phyloP scores from a whole-genome alignment of 257 asterid genomes.

The Salvia splendens region DNA sequence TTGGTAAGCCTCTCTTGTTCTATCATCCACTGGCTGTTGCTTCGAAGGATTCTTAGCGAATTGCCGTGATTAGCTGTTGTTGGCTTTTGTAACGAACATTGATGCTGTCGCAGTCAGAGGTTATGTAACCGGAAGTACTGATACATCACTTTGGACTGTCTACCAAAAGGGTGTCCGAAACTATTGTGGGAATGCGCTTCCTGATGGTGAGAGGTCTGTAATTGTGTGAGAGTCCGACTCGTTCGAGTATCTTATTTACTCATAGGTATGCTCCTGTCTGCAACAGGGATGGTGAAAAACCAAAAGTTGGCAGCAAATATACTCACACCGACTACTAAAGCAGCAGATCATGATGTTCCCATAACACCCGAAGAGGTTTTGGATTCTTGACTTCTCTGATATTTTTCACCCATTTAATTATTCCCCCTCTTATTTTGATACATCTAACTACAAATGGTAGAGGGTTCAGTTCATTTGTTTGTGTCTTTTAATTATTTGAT shows the following conservation, averaged over 20 bases:
- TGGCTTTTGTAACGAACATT: constrained; percentile 15
- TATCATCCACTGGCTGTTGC: too few species aligned
- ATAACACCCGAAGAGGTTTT: constrained; percentile 84
- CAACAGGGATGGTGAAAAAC: constrained; percentile 78
- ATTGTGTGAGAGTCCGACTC: constrained; percentile 22
- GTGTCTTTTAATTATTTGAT: too few species aligned
- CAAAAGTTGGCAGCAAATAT: constrained; percentile 70
- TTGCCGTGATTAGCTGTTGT: background rate
- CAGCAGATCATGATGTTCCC: constrained; percentile 94
- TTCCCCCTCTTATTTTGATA: background rate
- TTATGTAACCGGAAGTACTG: constrained; percentile 94
- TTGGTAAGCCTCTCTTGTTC: constrained; percentile 57
- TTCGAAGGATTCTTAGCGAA: background rate
- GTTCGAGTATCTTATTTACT: constrained; percentile 8
- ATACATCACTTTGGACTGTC: constrained; percentile 95
- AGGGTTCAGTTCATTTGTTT: background rate
- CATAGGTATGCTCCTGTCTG: constrained; percentile 17
- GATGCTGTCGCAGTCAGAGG: constrained; percentile 67
- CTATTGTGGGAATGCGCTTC: constrained; percentile 90
- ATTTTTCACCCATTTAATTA: constrained; percentile 9
- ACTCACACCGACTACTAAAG: constrained; percentile 94
- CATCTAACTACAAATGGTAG: background rate
- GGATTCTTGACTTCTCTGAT: constrained; percentile 2
- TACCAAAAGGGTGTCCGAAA: constrained; percentile 75
- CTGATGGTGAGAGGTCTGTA: constrained; percentile 70